Conservation (phyloP, 495 filamentous ascomycete genomes). For the Staphylotrichum tortipilum region DNA sequence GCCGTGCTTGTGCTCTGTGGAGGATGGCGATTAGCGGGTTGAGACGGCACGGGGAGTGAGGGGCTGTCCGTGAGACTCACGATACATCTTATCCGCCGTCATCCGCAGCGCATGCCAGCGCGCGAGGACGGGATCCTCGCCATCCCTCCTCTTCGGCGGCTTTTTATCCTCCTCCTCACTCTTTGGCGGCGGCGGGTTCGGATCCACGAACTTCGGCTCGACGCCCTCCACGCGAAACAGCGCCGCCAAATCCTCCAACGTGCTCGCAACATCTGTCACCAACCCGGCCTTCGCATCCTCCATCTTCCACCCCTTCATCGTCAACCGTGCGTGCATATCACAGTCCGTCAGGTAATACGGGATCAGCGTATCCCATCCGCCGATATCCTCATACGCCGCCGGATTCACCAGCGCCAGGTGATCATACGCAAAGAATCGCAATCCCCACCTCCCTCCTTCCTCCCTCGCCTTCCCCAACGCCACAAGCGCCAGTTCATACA, state of each 20-base stretch:
- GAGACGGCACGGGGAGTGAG: not conserved
- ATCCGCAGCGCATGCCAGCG: slow-evolving; percentile 5
- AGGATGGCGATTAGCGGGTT: not conserved
- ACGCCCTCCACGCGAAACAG: slow-evolving; percentile 38
- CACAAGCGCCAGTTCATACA: slow-evolving; percentile 42
- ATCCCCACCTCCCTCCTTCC: slow-evolving; percentile 36
- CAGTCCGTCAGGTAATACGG: slow-evolving; percentile 55
- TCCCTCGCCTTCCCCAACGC: slow-evolving; percentile 28
- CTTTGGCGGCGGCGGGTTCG: slow-evolving; percentile 28
- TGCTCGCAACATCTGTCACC: slow-evolving; percentile 44
- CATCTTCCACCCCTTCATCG: slow-evolving; percentile 44
- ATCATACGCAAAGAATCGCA: slow-evolving; percentile 51
- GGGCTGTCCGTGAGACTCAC: not conserved
- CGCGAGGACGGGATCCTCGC: not conserved
- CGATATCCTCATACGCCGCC: slow-evolving; percentile 42
- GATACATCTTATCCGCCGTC: not conserved
- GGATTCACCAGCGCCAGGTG: slow-evolving; percentile 51
- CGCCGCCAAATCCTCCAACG: slow-evolving; percentile 37
- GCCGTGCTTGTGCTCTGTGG: slow-evolving; percentile 15
- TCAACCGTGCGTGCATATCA: slow-evolving; percentile 48
- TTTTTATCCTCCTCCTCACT: not conserved
- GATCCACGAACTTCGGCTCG: slow-evolving; percentile 30
- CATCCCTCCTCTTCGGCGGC: not conserved
- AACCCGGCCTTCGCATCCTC: slow-evolving; percentile 38
- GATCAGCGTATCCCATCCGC: slow-evolving; percentile 53